Conservation (phyloP, 192 early-diverging fungal species). For the Borealophlyctis nickersoniae region DNA sequence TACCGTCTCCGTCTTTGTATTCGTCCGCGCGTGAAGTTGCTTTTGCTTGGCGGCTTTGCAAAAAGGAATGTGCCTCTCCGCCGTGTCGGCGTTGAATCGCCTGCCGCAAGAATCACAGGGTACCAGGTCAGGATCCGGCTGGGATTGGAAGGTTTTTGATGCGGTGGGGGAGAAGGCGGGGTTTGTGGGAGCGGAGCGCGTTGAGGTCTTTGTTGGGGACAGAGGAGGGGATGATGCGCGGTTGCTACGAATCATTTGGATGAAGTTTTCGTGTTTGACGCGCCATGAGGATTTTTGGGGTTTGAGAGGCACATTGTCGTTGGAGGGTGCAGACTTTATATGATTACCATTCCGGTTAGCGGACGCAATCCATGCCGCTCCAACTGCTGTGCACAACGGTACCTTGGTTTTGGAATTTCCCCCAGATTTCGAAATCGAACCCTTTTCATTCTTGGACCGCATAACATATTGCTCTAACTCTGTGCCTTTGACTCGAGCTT, state of each 20-base stretch:
- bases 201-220: neutral
- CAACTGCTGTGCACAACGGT: too few species aligned
- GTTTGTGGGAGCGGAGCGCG: neutral
- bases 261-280: constrained; percentile 44
- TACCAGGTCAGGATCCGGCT: constrained; percentile 47
- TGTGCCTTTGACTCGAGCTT: constrained; percentile 47
- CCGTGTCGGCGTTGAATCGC: constrained; percentile 51
- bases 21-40: constrained; percentile 13
- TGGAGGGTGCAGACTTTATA: neutral
- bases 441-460: constrained; percentile 3
- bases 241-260: constrained; percentile 44
- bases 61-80: constrained; percentile 49
- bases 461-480: constrained; percentile 50
- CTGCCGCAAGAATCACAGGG: constrained; percentile 42
- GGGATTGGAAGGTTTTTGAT: constrained; percentile 4
- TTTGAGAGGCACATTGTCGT: constrained; percentile 2
- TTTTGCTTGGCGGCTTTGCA: constrained; percentile 46
- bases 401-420: neutral
- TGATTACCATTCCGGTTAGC: constrained; percentile 12
- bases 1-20: neutral
- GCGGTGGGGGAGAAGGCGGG: neutral
- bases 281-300: constrained; percentile 38
- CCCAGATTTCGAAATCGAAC: constrained; percentile 1
- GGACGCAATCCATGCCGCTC: too few species aligned
- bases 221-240: constrained; percentile 11